Conservation (phyloP, 495 filamentous ascomycete genomes). For the Tuber umbilicatum region DNA sequence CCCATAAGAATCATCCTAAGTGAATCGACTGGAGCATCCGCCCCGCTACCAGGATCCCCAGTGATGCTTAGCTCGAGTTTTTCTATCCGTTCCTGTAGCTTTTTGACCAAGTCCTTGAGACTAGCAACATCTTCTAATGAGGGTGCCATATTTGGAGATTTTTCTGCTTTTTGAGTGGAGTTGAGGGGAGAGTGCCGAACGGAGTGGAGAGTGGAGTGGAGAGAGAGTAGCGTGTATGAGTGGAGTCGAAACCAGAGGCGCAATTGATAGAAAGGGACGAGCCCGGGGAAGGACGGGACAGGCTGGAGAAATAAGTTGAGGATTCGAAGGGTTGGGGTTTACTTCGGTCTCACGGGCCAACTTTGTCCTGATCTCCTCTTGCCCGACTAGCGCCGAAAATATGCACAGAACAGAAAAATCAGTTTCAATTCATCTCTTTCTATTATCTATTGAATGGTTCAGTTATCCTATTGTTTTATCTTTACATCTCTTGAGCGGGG, state of each 20-base stretch:
- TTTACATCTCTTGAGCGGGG: neutral
- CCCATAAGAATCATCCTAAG: conserved; percentile 97
- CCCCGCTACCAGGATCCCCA: conserved; percentile 27
- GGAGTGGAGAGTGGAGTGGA: conserved; percentile 13
- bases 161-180: conserved; percentile 20
- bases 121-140: conserved; percentile 61
- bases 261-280: conserved; percentile 42
- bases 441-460: neutral
- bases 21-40: conserved; percentile 46
- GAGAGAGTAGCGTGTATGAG: conserved; percentile 1
- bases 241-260: conserved; percentile 29
- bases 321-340: conserved; percentile 35
- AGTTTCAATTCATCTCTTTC: neutral
- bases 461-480: neutral
- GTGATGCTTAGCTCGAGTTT: conserved; percentile 77
- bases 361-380: neutral
- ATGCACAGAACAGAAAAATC: neutral
- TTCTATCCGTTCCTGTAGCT: conserved; percentile 67
- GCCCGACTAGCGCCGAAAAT: conserved; percentile 1
- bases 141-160: conserved; percentile 61
- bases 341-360: conserved; percentile 28
- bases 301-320: conserved; percentile 39
- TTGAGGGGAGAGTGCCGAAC: conserved; percentile 21
- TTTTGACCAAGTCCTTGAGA: conserved; percentile 50
- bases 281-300: conserved; percentile 24